These are phyloP conservation scores for Neonothopanus nambi DNA, from an alignment of 1,284 basidiomycete species.

Conservation along the genomic window DNA sequence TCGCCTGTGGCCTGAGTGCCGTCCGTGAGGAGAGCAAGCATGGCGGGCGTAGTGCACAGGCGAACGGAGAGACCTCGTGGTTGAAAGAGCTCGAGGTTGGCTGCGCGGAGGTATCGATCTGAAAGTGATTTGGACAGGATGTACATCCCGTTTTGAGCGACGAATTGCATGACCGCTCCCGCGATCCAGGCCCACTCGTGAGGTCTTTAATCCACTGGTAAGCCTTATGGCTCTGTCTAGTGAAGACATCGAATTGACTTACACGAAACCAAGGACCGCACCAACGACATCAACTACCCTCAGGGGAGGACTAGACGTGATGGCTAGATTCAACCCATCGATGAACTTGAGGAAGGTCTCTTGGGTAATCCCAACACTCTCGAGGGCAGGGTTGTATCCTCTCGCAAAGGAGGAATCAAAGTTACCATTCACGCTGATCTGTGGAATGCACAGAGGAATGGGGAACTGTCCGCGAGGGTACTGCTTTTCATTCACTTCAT, in stretches of 20 bases:
- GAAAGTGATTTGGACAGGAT: conserved; percentile 29
- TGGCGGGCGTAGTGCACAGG: conserved; percentile 26
- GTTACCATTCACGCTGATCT: conserved; percentile 9
- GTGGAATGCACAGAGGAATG: conserved; percentile 20
- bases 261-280: conserved; percentile 23
- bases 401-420: conserved; percentile 22
- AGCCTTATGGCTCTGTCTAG: neutral
- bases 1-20: too few species aligned
- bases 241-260: conserved; percentile 6
- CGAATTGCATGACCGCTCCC: conserved; percentile 21
- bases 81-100: conserved; percentile 26
- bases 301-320: conserved; percentile 21
- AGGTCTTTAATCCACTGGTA: conserved; percentile 13
- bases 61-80: conserved; percentile 23
- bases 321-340: conserved; percentile 26
- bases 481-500: too few species aligned
- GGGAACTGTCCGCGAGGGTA: too few species aligned
- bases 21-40: conserved; percentile 24
- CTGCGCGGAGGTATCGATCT: conserved; percentile 28
- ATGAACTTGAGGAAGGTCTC: conserved; percentile 23
- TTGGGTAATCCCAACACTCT: conserved; percentile 16
- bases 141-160: conserved; percentile 22
- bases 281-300: conserved; percentile 21
- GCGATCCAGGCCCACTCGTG: conserved; percentile 26
- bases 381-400: conserved; percentile 17